phyloP scores from a whole-genome alignment of 345 rosid genomes.

The Corchorus olitorius region DNA sequence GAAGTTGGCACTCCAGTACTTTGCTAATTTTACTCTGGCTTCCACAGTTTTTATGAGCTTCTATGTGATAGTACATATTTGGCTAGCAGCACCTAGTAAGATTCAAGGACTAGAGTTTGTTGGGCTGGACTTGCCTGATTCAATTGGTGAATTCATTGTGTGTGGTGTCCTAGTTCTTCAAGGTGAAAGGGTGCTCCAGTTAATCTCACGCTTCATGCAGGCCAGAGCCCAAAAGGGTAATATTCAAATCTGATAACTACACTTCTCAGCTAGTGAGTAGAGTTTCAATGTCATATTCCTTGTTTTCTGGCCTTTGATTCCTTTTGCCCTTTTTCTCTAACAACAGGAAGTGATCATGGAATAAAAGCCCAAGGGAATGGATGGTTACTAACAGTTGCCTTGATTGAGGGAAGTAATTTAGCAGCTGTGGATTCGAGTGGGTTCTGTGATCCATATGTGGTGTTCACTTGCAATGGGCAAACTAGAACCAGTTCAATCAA shows the following conservation, averaged over 20 bases:
- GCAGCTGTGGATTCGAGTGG: constrained; percentile 94
- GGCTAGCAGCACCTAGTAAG: constrained; percentile 59
- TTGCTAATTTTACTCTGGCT: constrained; percentile 79
- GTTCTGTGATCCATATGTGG: constrained; percentile 90
- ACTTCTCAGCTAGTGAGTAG: neutral
- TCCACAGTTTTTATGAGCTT: constrained; percentile 66
- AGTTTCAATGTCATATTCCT: neutral
- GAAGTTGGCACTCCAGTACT: constrained; percentile 81
- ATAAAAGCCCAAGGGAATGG: constrained; percentile 96
- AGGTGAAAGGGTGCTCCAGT: constrained; percentile 58
- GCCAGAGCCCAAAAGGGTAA: constrained; percentile 88
- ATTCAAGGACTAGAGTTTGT: constrained; percentile 91
- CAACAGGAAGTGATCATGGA: constrained; percentile 89
- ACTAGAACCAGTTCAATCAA: constrained; percentile 90
- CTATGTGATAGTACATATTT: constrained; percentile 72
- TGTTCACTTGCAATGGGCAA: constrained; percentile 89
- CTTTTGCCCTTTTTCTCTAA: constrained; percentile 18
- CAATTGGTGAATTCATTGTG: constrained; percentile 83
- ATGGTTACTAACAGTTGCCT: constrained; percentile 92
- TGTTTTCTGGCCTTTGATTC: constrained; percentile 8
- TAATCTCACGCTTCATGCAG: constrained; percentile 82
- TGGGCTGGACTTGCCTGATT: constrained; percentile 95
- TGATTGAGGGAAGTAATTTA: constrained; percentile 79
- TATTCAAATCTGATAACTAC: constrained; percentile 7
- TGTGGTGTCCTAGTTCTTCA: constrained; percentile 84